phyloP scores from a whole-genome alignment of 139 green algal genomes.

The Ostreobium quekettii region DNA sequence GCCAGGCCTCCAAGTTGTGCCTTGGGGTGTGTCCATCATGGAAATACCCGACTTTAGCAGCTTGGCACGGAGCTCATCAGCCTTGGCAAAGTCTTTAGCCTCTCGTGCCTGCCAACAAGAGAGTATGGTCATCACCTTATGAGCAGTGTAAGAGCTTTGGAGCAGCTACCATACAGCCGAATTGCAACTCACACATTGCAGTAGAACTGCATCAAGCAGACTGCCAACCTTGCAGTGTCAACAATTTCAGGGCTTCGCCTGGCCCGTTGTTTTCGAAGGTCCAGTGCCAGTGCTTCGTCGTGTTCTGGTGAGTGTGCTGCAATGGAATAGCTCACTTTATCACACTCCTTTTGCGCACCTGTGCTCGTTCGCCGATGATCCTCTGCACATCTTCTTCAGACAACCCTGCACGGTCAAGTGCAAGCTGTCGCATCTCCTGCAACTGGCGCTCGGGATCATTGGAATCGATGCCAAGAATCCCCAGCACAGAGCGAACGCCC shows the following conservation, averaged over 20 bases:
- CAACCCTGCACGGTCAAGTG: constrained; percentile 59
- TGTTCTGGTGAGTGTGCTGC: too few species aligned
- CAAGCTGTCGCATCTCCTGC: constrained; percentile 51
- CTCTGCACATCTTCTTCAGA: constrained; percentile 51
- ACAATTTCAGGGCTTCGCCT: too few species aligned
- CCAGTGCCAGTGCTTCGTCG: too few species aligned
- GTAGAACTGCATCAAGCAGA: too few species aligned
- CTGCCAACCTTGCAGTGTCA: too few species aligned
- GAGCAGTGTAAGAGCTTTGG: too few species aligned
- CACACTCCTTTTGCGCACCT: too few species aligned
- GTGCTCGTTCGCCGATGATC: constrained; percentile 27
- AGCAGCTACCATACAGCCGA: too few species aligned
- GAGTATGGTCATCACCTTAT: too few species aligned
- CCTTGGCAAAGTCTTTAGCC: constrained; percentile 71
- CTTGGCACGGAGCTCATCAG: constrained; percentile 48
- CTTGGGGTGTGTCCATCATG: constrained; percentile 64
- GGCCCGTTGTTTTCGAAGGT: too few species aligned
- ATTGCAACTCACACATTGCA: too few species aligned
- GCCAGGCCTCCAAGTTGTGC: constrained; percentile 58
- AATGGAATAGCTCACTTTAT: too few species aligned
- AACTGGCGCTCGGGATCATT: constrained; percentile 24
- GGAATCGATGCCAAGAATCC: constrained; percentile 34
- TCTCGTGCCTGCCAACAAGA: constrained; percentile 45
- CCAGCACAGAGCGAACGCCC: constrained; percentile 17
- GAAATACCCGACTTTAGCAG: constrained; percentile 38